Percentiles rank a stretch among this genome's conserved stretches.
Conservation (phyloP, 192 early-diverging fungal genomes). For the Linnemannia hyalina region DNA sequence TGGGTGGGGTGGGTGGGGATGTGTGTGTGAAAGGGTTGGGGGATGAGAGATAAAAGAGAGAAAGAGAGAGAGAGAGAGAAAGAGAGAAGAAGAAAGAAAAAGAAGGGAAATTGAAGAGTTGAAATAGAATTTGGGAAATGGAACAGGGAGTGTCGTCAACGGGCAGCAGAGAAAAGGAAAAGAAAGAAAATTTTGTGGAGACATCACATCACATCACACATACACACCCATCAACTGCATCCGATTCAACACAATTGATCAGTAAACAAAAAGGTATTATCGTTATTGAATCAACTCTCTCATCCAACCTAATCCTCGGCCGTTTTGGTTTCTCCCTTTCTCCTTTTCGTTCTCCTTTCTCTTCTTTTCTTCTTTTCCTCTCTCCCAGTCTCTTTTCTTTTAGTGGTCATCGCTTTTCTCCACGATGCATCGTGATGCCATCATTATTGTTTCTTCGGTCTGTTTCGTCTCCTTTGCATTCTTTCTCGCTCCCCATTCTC, state of each 20-base stretch:
- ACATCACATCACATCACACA: neutral
- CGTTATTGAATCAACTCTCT: neutral
- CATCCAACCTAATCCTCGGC: neutral
- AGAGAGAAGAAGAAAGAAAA: neutral
- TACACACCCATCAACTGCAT: too few species aligned
- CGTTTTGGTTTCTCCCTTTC: neutral
- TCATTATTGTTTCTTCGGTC: neutral
- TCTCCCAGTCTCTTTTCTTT: neutral
- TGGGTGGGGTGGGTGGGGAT: neutral
- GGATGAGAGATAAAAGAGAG: neutral
- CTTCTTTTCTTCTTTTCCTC: neutral
- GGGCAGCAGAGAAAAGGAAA: slow-evolving; percentile 27
- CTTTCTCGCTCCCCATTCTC: neutral
- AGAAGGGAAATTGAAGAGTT: neutral
- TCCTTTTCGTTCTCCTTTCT: neutral
- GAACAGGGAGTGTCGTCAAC: neutral
- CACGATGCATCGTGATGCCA: too few species aligned
- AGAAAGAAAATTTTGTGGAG: slow-evolving; percentile 23
- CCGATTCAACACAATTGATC: neutral
- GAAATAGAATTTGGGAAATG: neutral
- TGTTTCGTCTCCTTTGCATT: neutral
- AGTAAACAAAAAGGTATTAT: neutral
- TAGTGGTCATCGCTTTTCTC: neutral
- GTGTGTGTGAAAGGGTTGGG: slow-evolving; percentile 21
- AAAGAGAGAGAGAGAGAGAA: neutral